Base-by-base conservation (phyloP, 495 filamentous ascomycete genomes). In the Lentithecium fluviatile region DNA sequence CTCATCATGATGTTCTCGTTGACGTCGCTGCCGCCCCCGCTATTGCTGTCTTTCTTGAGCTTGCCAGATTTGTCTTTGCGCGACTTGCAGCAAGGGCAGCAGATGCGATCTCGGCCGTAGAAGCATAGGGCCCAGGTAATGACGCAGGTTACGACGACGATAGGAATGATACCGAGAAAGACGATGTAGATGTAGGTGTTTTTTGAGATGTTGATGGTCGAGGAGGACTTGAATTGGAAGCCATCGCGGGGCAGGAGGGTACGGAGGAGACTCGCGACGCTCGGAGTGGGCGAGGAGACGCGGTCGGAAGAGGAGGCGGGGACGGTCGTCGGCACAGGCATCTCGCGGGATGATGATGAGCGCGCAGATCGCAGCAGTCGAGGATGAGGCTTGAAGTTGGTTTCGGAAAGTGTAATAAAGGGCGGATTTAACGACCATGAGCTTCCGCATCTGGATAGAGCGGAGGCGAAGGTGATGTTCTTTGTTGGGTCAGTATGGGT, bases 101-200 rank as follows among this genome's bases (percentile, higher is more conserved):
- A n/a, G 13, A 13, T 10, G 15, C 40, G 40, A 20, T 20, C 6
- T 6, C 40, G 40, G 13, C 45, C 56, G 17, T 51, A 51, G 46
- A 38, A 50, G n/a, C 6, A 43, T 0, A 58, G 46, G 2, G 34
- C 23, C 29, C 46, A 58, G 1, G 43, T 29, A 7, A 34, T 21
- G 32, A 66, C 23, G 20, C 46, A 37, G 51, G 24, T 17, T 43
- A 66, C n/a, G 20, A 62, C 23, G 45, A 66, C 43, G n/a, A 64
- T 19, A 42, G 53, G 60, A 11, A 66, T 34, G 45, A 58, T 12
- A 6, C 37, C 26, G 25, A 55, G 45, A 46, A 6, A 32, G 37
- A 63, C 25, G 48, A 54, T 23, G 11, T 15, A 10, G 34, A 55
- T 26, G 10, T 8, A 10, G 20, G 32, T 10, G 29, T 32, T 32